A percentile compares a stretch with the other conserved stretches of the same genome.
phyloP scores from a whole-genome alignment of 1,284 basidiomycete genomes.

The Microbotryum intermedium region DNA sequence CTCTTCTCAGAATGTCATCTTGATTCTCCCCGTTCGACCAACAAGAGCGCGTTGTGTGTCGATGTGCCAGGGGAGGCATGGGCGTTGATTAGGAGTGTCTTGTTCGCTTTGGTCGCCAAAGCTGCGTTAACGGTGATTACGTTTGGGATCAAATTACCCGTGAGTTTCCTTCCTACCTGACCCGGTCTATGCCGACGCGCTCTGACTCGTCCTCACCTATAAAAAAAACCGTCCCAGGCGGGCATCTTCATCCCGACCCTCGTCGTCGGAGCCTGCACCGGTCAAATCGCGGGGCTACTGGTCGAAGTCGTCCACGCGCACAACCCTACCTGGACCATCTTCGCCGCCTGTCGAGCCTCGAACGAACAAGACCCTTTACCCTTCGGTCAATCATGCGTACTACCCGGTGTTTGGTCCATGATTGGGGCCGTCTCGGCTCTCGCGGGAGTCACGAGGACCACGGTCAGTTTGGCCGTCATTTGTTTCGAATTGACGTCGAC shows the following conservation, averaged over 20 bases:
- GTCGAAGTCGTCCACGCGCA: constrained; percentile 70
- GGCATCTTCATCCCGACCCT: constrained; percentile 96
- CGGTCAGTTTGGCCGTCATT: constrained; percentile 89
- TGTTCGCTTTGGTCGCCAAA: constrained; percentile 70
- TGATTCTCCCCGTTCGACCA: no score
- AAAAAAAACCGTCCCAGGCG: constrained; percentile 61
- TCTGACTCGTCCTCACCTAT: constrained; percentile 65
- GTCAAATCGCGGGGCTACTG: constrained; percentile 73
- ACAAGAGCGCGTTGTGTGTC: constrained; percentile 55
- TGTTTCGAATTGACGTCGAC: constrained; percentile 78
- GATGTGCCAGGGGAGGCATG: constrained; percentile 56
- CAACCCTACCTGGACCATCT: constrained; percentile 56
- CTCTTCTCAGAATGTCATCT: constrained; percentile 31
- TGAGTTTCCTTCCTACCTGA: constrained; percentile 11
- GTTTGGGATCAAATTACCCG: constrained; percentile 85
- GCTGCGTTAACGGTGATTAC: constrained; percentile 68
- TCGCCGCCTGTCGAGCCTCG: constrained; percentile 49
- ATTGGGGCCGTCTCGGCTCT: constrained; percentile 40
- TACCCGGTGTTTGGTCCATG: constrained; percentile 47
- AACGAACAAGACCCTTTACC: constrained; percentile 22
- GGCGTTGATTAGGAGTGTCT: constrained; percentile 57
- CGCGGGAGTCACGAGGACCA: constrained; percentile 54
- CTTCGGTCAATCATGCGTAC: constrained; percentile 36
- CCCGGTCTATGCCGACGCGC: no score
- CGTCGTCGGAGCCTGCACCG: constrained; percentile 92